phyloP scores from a whole-genome alignment of 306 rosid genomes.

The Malus asiatica region DNA sequence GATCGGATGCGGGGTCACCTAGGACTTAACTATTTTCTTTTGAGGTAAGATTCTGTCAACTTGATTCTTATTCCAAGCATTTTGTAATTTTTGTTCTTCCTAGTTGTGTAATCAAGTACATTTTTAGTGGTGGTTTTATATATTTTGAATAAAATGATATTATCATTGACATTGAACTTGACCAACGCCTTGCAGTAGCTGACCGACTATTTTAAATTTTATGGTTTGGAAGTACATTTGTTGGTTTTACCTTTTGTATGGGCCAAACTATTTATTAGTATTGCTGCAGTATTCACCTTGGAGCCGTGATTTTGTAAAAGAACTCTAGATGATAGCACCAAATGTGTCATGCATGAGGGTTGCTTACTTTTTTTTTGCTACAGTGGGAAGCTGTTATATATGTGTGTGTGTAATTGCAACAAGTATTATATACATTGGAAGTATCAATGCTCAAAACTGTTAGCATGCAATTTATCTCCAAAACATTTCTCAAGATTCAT shows the following conservation, averaged over 20 bases:
- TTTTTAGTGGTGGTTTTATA: neutral
- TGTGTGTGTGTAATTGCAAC: too few species aligned
- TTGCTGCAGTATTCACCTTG: neutral
- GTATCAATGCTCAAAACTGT: neutral
- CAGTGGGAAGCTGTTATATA: neutral
- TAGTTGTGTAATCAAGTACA: neutral
- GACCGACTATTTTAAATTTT: neutral
- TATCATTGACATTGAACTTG: neutral
- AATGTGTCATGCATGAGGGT: neutral
- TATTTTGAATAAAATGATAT: neutral
- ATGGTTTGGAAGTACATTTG: neutral
- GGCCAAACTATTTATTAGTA: neutral
- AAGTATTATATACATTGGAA: neutral
- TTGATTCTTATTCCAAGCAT: neutral
- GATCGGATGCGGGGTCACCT: constrained; percentile 75
- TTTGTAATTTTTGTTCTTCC: neutral
- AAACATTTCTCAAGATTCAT: neutral
- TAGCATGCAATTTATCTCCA: neutral
- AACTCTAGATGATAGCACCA: neutral
- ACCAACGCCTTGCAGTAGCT: neutral
- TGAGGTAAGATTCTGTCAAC: constrained; percentile 36
- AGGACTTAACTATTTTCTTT: constrained; percentile 38
- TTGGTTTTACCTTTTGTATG: neutral
- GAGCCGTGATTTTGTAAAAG: neutral
- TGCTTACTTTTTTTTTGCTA: neutral